These are phyloP conservation scores for Apiospora arundinis DNA, from an alignment of 2,329 filamentous ascomycete species.

Conservation along the genomic window DNA sequence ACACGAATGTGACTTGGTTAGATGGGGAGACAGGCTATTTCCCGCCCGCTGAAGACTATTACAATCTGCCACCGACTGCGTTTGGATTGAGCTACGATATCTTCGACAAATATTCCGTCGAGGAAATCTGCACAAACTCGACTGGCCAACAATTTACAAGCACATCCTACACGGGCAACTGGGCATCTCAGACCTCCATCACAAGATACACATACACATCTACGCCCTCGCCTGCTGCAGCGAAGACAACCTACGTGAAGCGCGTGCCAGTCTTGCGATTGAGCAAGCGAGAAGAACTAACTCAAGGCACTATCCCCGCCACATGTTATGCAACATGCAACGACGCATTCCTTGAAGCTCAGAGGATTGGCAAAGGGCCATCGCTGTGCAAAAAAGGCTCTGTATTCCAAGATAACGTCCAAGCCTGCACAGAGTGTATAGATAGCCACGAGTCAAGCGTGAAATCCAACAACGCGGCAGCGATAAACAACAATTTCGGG, in stretches of 20 bases:
- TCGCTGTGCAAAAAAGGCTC: conserved; percentile 53
- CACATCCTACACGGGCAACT: conserved; percentile 62
- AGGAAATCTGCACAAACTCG: conserved; percentile 42
- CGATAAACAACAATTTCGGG: conserved; percentile 46
- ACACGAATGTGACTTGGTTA: conserved; percentile 49
- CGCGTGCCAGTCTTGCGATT: conserved; percentile 19
- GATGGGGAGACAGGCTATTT: conserved; percentile 56
- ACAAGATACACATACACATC: conserved; percentile 47
- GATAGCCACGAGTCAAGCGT: conserved; percentile 29
- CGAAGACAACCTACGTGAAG: conserved; percentile 28
- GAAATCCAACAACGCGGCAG: conserved; percentile 40
- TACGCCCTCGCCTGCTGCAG: conserved; percentile 31
- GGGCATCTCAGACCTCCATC: conserved; percentile 57
- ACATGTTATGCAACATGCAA: conserved; percentile 62
- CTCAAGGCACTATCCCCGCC: too few relatives aligned
- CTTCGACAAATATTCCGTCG: conserved; percentile 54
- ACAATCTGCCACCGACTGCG: conserved; percentile 65
- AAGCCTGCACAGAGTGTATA: conserved; percentile 52
- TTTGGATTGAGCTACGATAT: conserved; percentile 71
- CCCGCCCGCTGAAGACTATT: conserved; percentile 62
- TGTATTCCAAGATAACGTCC: conserved; percentile 46
- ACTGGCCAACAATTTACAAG: conserved; percentile 37
- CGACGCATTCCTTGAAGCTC: conserved; percentile 52
- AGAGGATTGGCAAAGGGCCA: conserved; percentile 52
- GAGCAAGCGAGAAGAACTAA: too few relatives aligned